Conservation (phyloP, 768 basidiomycete species). For the Pulveroboletus ravenelii region DNA sequence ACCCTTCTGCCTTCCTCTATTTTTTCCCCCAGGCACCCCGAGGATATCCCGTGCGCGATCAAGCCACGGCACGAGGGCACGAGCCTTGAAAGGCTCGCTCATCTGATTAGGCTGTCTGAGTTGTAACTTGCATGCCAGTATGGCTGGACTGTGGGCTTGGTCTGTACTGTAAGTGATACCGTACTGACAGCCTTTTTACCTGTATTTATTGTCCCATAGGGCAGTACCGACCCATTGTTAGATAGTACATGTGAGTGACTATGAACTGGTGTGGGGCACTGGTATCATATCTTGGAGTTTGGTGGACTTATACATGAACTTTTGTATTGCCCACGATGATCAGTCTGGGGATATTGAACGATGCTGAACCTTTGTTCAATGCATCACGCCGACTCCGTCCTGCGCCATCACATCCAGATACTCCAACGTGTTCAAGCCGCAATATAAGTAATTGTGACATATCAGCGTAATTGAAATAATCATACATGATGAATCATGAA, state of each 20-base stretch:
- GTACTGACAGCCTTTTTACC: too few species aligned
- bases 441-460: too few species aligned
- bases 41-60: slow-evolving; percentile 8
- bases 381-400: not conserved
- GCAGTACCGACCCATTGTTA: too few species aligned
- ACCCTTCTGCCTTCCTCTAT: not conserved
- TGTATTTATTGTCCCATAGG: not conserved
- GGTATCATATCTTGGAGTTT: too few species aligned
- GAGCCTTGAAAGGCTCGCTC: slow-evolving; percentile 12
- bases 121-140: not conserved
- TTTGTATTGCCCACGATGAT: too few species aligned
- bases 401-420: too few species aligned
- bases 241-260: too few species aligned
- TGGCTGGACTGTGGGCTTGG: not conserved
- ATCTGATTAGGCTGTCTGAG: slow-evolving; percentile 5
- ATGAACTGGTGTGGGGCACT: too few species aligned
- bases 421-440: too few species aligned
- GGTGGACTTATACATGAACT: too few species aligned
- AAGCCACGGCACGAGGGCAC: slow-evolving; percentile 2
- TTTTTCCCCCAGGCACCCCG: slow-evolving; percentile 9
- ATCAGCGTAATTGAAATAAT: slow-evolving; percentile 15
- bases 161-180: not conserved
- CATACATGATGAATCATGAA: slow-evolving; percentile 15
- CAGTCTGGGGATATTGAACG: too few species aligned
- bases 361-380: not conserved